Evolutionary conservation across 371 early-diverging fungal species (phyloP).

Genomic region (Encephalitozoon hellem): DNA sequence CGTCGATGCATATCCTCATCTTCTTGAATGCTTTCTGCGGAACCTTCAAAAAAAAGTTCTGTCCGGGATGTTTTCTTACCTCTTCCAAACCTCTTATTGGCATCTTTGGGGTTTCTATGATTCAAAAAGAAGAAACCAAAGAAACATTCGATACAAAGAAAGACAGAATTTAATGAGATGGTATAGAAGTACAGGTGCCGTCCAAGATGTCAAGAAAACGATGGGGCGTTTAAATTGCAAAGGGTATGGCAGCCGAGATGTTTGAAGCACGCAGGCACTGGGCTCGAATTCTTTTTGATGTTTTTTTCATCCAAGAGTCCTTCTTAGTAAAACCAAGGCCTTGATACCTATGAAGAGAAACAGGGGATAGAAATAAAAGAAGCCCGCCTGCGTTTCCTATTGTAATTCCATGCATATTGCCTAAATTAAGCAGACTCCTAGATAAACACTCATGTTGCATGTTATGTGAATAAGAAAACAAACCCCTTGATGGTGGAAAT

Average conservation of each 20-base stretch:
- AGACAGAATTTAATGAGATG: neutral
- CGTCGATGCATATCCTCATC: slow-evolving; percentile 52
- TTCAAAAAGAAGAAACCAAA: slow-evolving; percentile 26
- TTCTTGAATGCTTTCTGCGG: slow-evolving; percentile 43
- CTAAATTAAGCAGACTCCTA: neutral
- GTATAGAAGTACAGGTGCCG: neutral
- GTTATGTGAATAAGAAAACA: neutral
- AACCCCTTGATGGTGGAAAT: slow-evolving; percentile 4
- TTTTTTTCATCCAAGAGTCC: neutral
- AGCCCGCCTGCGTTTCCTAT: neutral
- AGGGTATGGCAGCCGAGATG: neutral
- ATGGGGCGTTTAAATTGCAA: neutral
- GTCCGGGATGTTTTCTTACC: slow-evolving; percentile 17
- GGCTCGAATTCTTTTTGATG: neutral
- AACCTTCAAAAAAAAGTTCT: slow-evolving; percentile 1
- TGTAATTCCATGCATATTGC: neutral
- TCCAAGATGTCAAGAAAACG: too few relatives aligned
- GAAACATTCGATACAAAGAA: neutral
- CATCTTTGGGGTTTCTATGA: slow-evolving; percentile 46
- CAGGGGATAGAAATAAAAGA: neutral
- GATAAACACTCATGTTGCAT: neutral
- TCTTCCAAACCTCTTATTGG: slow-evolving; percentile 55
- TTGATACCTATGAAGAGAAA: neutral
- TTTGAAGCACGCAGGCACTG: neutral
- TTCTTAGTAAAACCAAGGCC: neutral